A percentile compares a stretch with the other conserved stretches of the same genome.
Conservation (phyloP, 805 yeast species). For the Wickerhamomyces canadensis region DNA sequence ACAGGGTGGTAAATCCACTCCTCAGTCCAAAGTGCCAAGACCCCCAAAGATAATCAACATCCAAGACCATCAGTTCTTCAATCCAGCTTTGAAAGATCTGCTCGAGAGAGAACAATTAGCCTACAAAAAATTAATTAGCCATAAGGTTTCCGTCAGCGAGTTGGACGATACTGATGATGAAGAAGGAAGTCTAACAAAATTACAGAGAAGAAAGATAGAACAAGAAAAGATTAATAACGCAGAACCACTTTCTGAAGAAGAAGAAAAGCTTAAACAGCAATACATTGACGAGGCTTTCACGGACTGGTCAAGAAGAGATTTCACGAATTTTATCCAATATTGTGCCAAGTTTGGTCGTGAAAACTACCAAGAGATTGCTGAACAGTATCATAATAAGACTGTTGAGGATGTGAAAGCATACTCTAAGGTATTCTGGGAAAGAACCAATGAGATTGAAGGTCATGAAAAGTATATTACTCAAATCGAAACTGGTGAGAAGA, state of each 20-base stretch:
- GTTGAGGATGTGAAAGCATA: constrained; percentile 56
- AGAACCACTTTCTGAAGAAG: constrained; percentile 59
- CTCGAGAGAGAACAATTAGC: constrained; percentile 62
- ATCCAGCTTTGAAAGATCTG: constrained; percentile 45
- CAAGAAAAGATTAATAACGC: constrained; percentile 56
- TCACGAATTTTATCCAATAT: constrained; percentile 64
- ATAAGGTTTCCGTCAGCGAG: constrained; percentile 53
- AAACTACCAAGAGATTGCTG: constrained; percentile 42
- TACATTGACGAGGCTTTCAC: constrained; percentile 54
- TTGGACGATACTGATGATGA: constrained; percentile 46
- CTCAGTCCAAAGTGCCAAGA: constrained; percentile 40
- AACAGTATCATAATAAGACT: constrained; percentile 50
- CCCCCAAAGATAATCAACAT: constrained; percentile 61
- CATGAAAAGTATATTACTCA: constrained; percentile 65
- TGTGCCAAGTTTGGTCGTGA: constrained; percentile 63
- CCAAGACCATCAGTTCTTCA: constrained; percentile 73
- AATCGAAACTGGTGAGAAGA: constrained; percentile 70
- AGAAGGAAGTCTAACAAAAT: constrained; percentile 13
- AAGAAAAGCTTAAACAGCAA: constrained; percentile 45
- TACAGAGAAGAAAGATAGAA: constrained; percentile 22
- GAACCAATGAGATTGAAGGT: constrained; percentile 58
- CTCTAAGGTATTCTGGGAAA: constrained; percentile 57
- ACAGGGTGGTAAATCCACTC: constrained; percentile 29
- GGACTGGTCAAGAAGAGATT: constrained; percentile 71
- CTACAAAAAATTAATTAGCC: constrained; percentile 54